Evolutionary conservation across 225 moss, liverwort and hornwort species (phyloP), one percentile per base, ranked within the genome.

Genomic region (Antitrichia curtipendula): DNA sequence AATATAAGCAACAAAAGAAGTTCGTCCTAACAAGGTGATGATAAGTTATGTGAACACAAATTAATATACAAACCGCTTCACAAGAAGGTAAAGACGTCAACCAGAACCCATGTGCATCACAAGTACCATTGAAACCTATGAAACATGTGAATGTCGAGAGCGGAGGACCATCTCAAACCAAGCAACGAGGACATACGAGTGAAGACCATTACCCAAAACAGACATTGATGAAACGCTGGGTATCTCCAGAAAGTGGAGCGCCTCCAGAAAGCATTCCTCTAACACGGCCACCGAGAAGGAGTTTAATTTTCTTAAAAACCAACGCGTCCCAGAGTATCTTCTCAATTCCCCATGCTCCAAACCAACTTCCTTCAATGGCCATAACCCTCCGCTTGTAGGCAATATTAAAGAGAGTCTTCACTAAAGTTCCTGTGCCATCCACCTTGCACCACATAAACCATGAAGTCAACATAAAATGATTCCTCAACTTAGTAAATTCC

Each of bases 201-300:
- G 65, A 78, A 58, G 83, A 58, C 4, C 50, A 85, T 77, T 91
- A 96, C 96, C 97, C 98, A 87, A 98, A 95, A 85, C 96, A 96
- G 86, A 98, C 91, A 80, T 98, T 98, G 91, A 98, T 98, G 84
- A 98, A 98, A 45, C 97, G 95, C 88, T 98, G 98, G n/a, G 98
- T 98, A 82, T 98, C 96, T 47, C 81, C 81, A 87, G 98, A 98
- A 80, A 98, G 93, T 69, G 98, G 97, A 64, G 98, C 98, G 71
- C 97, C 98, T 78, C 97, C 97, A 85, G 96, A 98, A 53, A 98
- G 93, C 81, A 97, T 95, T 75, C 98, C 97, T 90, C 98, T 92
- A 29, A 98, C 75, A 21, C 91, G 92, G 47, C 98, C 97, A 63
- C 97, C 98, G 75, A 97, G 97, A 31, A 96, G 81, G 62, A 91